Conservation (phyloP, 1,139 yeast species). For the Citeromyces hawaiiensis region DNA sequence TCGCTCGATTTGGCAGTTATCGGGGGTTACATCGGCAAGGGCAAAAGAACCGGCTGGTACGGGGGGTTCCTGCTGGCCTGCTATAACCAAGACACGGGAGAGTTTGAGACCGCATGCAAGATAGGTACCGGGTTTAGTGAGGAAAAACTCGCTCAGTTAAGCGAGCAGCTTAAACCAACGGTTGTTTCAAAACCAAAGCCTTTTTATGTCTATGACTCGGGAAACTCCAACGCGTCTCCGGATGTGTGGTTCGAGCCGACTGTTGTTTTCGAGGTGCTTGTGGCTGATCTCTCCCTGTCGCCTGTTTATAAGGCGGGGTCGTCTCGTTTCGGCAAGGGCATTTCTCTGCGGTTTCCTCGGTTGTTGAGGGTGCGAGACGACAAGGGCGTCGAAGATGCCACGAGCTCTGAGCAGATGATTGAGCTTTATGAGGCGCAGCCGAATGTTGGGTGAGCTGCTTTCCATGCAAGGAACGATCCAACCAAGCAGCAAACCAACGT, state of each 20-base stretch:
- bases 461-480: too few species aligned
- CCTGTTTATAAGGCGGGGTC: conserved; percentile 90
- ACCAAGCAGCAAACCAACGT: too few species aligned
- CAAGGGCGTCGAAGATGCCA: conserved; percentile 79
- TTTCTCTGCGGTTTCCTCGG: conserved; percentile 85
- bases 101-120: conserved; percentile 89
- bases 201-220: conserved; percentile 54
- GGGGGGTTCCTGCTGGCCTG: conserved; percentile 92
- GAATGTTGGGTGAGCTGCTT: too few species aligned
- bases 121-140: conserved; percentile 97
- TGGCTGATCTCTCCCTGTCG: conserved; percentile 87
- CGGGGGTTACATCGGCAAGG: conserved; percentile 90
- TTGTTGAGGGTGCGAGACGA: conserved; percentile 80
- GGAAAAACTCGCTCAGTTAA: conserved; percentile 51
- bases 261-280: conserved; percentile 75
- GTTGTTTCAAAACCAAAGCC: conserved; percentile 58
- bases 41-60: conserved; percentile 87
- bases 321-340: conserved; percentile 68
- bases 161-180: conserved; percentile 52
- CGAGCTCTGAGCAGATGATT: conserved; percentile 78
- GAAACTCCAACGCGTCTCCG: conserved; percentile 54
- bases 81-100: conserved; percentile 82
- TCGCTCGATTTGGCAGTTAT: conserved; percentile 86
- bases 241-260: conserved; percentile 97
- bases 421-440: conserved; percentile 82